Evolutionary conservation across 495 filamentous ascomycete species (phyloP).

Genomic region (Articulospora tetracladia): DNA sequence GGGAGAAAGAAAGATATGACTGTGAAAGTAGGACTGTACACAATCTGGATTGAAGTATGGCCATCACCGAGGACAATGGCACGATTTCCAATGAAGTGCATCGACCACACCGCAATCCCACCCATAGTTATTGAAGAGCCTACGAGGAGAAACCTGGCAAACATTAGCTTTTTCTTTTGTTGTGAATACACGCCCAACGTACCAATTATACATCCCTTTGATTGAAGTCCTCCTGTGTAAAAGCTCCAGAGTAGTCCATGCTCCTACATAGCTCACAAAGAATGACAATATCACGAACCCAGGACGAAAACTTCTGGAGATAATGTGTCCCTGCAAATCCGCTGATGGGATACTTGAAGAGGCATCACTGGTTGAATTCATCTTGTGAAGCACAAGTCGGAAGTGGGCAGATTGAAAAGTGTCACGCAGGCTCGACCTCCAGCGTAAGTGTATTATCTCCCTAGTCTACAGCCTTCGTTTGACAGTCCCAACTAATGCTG

Average conservation of each 20-base stretch:
- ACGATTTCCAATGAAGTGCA: constrained; percentile 81
- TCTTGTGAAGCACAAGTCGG: not conserved
- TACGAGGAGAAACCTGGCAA: constrained; percentile 61
- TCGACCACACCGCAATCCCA: constrained; percentile 68
- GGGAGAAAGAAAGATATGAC: constrained; percentile 79
- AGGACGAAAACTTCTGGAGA: constrained; percentile 52
- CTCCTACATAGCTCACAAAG: constrained; percentile 72
- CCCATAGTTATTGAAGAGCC: constrained; percentile 76
- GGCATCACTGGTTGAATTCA: not conserved
- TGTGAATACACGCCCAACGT: constrained; percentile 14
- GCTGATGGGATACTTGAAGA: not conserved
- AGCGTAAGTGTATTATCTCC: no score
- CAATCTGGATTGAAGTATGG: constrained; percentile 57
- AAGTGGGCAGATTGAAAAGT: no score
- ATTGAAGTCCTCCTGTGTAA: constrained; percentile 70
- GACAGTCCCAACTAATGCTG: no score
- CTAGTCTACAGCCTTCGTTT: not conserved
- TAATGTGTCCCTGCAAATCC: constrained; percentile 25
- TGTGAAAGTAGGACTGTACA: constrained; percentile 70
- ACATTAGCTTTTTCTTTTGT: not conserved
- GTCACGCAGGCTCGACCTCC: no score
- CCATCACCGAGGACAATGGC: constrained; percentile 68
- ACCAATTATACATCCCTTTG: constrained; percentile 70
- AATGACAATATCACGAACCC: constrained; percentile 72
- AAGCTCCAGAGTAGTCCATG: constrained; percentile 74